Conservation (phyloP, 2,329 filamentous ascomycete genomes). For the Colletotrichum orchidophilum region DNA sequence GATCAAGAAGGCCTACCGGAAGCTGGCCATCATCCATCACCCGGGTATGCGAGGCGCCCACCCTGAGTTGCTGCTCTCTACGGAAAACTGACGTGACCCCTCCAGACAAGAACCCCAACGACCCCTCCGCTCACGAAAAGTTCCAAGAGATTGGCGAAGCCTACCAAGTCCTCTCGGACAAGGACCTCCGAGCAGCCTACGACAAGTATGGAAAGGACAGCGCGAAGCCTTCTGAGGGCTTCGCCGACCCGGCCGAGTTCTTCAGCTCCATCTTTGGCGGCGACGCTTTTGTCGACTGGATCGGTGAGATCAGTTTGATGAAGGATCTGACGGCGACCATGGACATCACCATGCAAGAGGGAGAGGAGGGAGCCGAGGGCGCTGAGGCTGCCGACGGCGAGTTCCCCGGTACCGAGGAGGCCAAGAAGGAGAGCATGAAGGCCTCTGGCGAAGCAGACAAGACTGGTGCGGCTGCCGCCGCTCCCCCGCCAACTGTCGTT, state of each 20-base stretch:
- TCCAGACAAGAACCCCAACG: constrained; percentile 95
- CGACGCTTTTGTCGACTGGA: constrained; percentile 94
- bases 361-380: constrained; percentile 73
- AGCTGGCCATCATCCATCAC: constrained; percentile 92
- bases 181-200: constrained; percentile 88
- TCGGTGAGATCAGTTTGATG: constrained; percentile 98
- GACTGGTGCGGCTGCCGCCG: constrained; percentile 38
- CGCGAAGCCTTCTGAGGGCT: constrained; percentile 89
- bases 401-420: constrained; percentile 66
- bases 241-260: constrained; percentile 96
- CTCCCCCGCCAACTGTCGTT: constrained; percentile 49
- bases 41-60: constrained; percentile 65
- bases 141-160: constrained; percentile 88
- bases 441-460: constrained; percentile 44
- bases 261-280: constrained; percentile 99
- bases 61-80: background rate
- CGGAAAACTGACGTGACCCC: constrained; percentile 12
- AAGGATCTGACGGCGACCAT: constrained; percentile 98
- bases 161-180: constrained; percentile 85
- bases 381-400: constrained; percentile 61
- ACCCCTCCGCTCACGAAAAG: constrained; percentile 91
- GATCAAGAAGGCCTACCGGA: constrained; percentile 97
- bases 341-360: constrained; percentile 91
- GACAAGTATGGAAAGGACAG: constrained; percentile 98
- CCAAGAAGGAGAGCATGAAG: constrained; percentile 65